phyloP scores from a whole-genome alignment of 768 basidiomycete genomes.

The Sporobolomyces pararoseus region DNA sequence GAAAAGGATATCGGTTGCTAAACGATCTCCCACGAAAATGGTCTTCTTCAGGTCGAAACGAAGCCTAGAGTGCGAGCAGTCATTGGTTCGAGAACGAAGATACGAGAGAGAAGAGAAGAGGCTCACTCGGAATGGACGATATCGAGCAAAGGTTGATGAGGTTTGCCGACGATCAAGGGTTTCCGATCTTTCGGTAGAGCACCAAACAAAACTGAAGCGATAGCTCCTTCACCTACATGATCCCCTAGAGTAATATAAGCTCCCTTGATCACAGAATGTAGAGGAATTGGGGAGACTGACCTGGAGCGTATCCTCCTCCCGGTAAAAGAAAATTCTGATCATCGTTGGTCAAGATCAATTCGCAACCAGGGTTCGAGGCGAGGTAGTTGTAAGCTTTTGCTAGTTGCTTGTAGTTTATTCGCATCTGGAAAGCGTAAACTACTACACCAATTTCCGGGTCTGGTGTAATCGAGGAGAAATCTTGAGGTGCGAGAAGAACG shows the following conservation, averaged over 20 bases:
- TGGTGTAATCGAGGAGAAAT: constrained; percentile 56
- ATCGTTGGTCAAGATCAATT: constrained; percentile 84
- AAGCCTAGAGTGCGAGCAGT: constrained; percentile 56
- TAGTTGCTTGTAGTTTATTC: constrained; percentile 85
- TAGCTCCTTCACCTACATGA: constrained; percentile 58
- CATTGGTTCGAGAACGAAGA: background rate
- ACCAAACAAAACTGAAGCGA: constrained; percentile 75
- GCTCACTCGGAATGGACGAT: constrained; percentile 73
- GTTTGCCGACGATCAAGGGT: constrained; percentile 81
- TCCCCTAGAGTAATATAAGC: background rate
- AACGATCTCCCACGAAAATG: constrained; percentile 89
- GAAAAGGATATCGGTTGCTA: constrained; percentile 91
- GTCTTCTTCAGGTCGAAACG: constrained; percentile 78
- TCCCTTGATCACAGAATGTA: background rate
- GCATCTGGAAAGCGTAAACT: constrained; percentile 77
- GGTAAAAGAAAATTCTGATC: constrained; percentile 75
- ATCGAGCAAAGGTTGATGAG: constrained; percentile 79
- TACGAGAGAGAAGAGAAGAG: too few relatives aligned
- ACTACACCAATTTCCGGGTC: constrained; percentile 81
- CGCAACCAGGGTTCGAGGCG: constrained; percentile 57
- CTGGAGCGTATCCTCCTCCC: constrained; percentile 70
- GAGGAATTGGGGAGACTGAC: constrained; percentile 50
- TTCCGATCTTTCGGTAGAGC: constrained; percentile 54
- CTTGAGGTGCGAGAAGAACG: constrained; percentile 65
- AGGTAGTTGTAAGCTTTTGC: constrained; percentile 90